These are phyloP conservation scores for Suillus americanus DNA, from an alignment of 768 basidiomycete genomes.

Conservation along the genomic window DNA sequence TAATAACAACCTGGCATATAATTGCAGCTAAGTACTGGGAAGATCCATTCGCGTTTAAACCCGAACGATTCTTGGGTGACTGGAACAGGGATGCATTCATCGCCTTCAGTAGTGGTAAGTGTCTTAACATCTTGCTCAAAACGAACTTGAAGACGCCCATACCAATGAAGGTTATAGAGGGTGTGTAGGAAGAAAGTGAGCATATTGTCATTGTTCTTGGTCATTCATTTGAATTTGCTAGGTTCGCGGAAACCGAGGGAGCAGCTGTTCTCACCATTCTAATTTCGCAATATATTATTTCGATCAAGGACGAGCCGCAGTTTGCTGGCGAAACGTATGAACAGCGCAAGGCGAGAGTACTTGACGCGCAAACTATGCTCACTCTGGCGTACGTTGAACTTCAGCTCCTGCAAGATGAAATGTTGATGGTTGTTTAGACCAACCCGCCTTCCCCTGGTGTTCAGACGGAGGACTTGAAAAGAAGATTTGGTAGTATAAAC, in stretches of 20 bases:
- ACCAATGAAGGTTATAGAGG: slow-evolving; percentile 36
- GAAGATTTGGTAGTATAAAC: neutral
- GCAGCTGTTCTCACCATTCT: slow-evolving; percentile 52
- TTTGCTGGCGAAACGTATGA: slow-evolving; percentile 48
- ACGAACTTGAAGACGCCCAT: neutral
- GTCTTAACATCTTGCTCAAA: neutral
- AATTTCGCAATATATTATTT: slow-evolving; percentile 45
- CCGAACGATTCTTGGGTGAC: slow-evolving; percentile 49
- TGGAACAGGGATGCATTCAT: slow-evolving; percentile 56
- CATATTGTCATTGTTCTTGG: neutral
- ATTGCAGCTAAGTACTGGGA: slow-evolving; percentile 37
- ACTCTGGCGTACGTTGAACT: slow-evolving; percentile 45
- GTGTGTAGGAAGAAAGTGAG: slow-evolving; percentile 45
- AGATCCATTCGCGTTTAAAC: slow-evolving; percentile 36
- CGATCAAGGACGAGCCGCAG: slow-evolving; percentile 49
- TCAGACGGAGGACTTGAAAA: slow-evolving; percentile 3
- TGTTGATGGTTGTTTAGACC: slow-evolving; percentile 3
- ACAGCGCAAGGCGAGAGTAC: slow-evolving; percentile 42
- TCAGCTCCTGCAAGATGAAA: neutral
- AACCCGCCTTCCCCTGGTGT: slow-evolving; percentile 9
- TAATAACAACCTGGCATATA: neutral
- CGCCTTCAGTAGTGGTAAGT: slow-evolving; percentile 47
- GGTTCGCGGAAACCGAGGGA: slow-evolving; percentile 54
- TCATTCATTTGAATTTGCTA: slow-evolving; percentile 17
- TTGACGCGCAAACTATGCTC: slow-evolving; percentile 35